Percentiles rank a stretch among this genome's conserved stretches.
Evolutionary conservation across 139 green algal genomes (phyloP).

Genomic region (Klebsormidium nitens): DNA sequence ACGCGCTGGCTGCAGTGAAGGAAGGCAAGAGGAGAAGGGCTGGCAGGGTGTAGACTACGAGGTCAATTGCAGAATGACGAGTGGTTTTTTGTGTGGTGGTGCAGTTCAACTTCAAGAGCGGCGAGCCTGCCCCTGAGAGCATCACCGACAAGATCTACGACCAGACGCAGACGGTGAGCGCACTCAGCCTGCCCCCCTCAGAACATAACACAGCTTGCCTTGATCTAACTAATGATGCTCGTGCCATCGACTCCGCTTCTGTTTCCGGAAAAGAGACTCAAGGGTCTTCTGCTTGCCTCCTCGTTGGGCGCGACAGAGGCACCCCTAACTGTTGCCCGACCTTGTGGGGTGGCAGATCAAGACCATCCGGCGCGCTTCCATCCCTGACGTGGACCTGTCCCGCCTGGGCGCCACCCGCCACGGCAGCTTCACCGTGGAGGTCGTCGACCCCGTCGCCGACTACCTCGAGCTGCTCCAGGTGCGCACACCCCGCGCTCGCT

Average conservation of each 20-base stretch:
- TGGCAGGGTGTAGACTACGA: slow-evolving; percentile 6
- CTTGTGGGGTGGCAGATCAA: slow-evolving; percentile 48
- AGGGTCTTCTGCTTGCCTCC: not conserved
- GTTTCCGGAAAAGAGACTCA: not conserved
- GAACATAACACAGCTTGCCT: too few relatives aligned
- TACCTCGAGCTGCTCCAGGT: slow-evolving; percentile 73
- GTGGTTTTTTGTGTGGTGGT: slow-evolving; percentile 6
- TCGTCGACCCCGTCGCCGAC: slow-evolving; percentile 85
- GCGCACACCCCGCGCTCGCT: not conserved
- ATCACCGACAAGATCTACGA: slow-evolving; percentile 97
- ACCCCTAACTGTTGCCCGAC: not conserved
- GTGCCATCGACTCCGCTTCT: not conserved
- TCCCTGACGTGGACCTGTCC: slow-evolving; percentile 89
- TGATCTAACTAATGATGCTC: too few relatives aligned
- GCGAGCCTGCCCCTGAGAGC: slow-evolving; percentile 93
- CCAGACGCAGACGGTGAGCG: slow-evolving; percentile 65
- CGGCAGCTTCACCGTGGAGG: slow-evolving; percentile 92
- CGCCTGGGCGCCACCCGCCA: slow-evolving; percentile 67
- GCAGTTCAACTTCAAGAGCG: slow-evolving; percentile 91
- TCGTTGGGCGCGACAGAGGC: not conserved
- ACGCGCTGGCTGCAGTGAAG: too few relatives aligned
- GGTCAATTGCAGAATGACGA: not conserved
- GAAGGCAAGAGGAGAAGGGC: too few relatives aligned
- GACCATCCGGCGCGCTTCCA: slow-evolving; percentile 78
- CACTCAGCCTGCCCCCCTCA: too few relatives aligned